Conservation (phyloP, 108 stramenopile species). For the Cyclotella sp. region DNA sequence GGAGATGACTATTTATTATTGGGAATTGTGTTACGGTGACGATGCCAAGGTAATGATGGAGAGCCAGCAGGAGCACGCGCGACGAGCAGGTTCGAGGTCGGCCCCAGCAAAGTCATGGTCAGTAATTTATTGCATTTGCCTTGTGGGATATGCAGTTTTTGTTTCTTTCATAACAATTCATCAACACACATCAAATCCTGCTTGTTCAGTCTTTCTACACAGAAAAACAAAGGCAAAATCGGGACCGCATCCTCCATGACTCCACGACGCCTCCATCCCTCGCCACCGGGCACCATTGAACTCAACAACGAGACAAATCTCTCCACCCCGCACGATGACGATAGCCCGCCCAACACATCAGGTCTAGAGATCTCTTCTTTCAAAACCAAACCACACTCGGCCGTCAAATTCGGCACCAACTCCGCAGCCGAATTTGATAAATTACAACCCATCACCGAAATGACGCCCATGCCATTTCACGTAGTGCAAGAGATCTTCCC, state of each 20-base stretch:
- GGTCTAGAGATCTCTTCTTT: not conserved
- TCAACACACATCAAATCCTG: not conserved
- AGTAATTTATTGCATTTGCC: not conserved
- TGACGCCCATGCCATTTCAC: conserved; percentile 41
- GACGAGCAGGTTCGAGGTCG: conserved; percentile 5
- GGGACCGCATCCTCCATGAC: conserved; percentile 37
- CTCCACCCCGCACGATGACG: conserved; percentile 27
- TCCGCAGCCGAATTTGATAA: conserved; percentile 51
- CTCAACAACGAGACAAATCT: conserved; percentile 16
- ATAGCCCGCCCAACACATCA: not conserved
- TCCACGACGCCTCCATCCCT: conserved; percentile 33
- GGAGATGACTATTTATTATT: conserved; percentile 52
- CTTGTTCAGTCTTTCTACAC: conserved; percentile 40
- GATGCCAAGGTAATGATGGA: conserved; percentile 1
- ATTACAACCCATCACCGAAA: conserved; percentile 39
- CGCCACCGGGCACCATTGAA: conserved; percentile 6
- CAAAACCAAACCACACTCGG: conserved; percentile 24
- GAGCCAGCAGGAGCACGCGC: not conserved
- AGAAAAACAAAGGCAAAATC: conserved; percentile 20
- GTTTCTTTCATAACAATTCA: not conserved
- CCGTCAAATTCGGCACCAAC: conserved; percentile 53
- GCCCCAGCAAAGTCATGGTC: conserved; percentile 50
- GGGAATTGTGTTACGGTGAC: conserved; percentile 52
- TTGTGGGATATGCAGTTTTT: not conserved
- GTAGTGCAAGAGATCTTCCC: conserved; percentile 44